Conservation (phyloP, 768 basidiomycete genomes). For the Lepiota venenata region DNA sequence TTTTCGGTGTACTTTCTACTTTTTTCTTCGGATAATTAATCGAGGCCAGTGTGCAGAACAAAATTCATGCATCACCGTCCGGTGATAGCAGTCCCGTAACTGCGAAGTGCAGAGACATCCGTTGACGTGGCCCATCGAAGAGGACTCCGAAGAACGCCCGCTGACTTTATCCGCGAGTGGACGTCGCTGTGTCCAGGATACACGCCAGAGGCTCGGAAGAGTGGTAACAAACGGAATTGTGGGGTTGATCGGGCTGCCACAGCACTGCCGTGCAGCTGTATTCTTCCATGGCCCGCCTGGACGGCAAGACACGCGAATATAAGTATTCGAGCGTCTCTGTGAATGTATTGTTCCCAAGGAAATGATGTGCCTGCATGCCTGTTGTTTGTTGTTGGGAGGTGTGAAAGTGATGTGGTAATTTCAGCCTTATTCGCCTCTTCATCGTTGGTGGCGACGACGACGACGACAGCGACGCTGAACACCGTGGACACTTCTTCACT, state of each 20-base stretch:
- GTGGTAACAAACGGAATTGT: too few species aligned
- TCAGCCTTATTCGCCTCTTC: background rate
- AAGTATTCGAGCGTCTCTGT: background rate
- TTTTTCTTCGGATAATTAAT: slow-evolving; percentile 6
- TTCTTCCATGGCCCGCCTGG: too few species aligned
- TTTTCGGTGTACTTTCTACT: background rate
- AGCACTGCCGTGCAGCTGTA: too few species aligned
- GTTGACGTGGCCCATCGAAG: slow-evolving; percentile 22
- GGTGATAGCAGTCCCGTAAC: background rate
- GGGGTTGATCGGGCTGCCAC: too few species aligned
- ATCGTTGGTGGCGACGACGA: slow-evolving; percentile 6
- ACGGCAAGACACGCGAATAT: background rate
- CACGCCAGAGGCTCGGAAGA: too few species aligned
- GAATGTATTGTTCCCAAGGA: slow-evolving; percentile 4
- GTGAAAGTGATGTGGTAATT: slow-evolving; percentile 9
- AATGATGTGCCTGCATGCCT: slow-evolving; percentile 16
- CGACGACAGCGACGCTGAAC: slow-evolving; percentile 34
- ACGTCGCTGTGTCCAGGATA: too few species aligned
- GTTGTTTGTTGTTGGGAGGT: slow-evolving; percentile 14
- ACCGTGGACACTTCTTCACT: slow-evolving; percentile 23
- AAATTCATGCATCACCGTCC: too few species aligned
- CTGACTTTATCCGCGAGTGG: slow-evolving; percentile 22
- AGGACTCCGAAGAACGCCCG: slow-evolving; percentile 25
- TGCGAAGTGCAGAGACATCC: background rate
- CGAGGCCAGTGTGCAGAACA: too few species aligned